Evolutionary conservation across 2,329 filamentous ascomycete species (phyloP), one percentile per base, ranked within the genome.

Genomic region (Neofusicoccum cordaticola): DNA sequence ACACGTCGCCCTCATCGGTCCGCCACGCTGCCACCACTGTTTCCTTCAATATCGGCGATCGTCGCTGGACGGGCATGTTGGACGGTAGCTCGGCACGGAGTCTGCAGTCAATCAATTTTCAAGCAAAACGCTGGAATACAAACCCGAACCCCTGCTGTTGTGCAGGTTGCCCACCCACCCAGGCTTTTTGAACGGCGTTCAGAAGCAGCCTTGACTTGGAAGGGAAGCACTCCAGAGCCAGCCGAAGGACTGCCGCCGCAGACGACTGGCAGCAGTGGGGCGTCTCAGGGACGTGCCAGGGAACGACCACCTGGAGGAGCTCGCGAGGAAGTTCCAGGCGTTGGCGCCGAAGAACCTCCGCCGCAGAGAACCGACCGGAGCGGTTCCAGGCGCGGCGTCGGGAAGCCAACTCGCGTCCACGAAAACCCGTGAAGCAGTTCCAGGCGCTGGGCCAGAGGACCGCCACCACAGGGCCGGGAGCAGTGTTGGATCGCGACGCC

Each of bases 91-190:
- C n/a, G 13, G 12, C 7, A 42, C 31, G 9, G 39, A 6, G 15
- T 5, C 31, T 62, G 2, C 2, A 15, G 31, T 15, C 22, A 6
- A 17, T 22, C 19, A 62, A 12, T 61, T 17, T 51, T 11, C 52
- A 42, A 42, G 19, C 37, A 31, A 8, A 4, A n/a, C n/a, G n/a
- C 1, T 7, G 27, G 5, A 31, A 22, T 3, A 42, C 58, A 47
- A 62, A 62, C 58, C 58, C 22, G 31, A 41, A n/a, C 58, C 58
- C 45, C 44, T 31, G 44, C 44, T 12, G 13, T 11, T 31, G 1
- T 35, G 58, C 58, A 51, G 58, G 58, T 22, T 42, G 15, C 58
- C 58, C 58, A 22, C 58, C 58, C 58, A n/a, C 58, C 58, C 58
- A 62, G 58, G 58, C 58, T 62, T 62, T 39, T 45, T 12, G 56